A percentile compares a stretch with the other conserved stretches of the same genome.
phyloP scores from a whole-genome alignment of 2,329 filamentous ascomycete genomes.

The Aphanoascus verrucosus region DNA sequence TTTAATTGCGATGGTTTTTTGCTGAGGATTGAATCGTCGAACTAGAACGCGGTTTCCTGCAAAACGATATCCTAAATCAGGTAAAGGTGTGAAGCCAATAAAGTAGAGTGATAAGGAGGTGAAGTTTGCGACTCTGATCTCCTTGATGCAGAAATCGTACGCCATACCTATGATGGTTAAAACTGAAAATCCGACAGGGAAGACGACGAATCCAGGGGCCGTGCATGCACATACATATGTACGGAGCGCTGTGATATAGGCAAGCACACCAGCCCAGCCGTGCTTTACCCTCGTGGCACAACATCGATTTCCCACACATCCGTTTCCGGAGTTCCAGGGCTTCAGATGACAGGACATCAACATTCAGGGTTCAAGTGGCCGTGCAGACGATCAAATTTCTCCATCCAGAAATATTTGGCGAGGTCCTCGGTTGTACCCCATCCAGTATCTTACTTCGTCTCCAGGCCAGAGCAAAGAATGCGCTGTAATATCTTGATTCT shows the following conservation, averaged over 20 bases:
- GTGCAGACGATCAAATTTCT: background rate
- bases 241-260: too few relatives aligned
- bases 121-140: too few relatives aligned
- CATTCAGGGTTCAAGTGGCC: slow-evolving; percentile 1
- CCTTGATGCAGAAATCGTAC: too few relatives aligned
- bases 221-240: too few relatives aligned
- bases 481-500: too few relatives aligned
- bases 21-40: background rate
- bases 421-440: background rate
- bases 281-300: background rate
- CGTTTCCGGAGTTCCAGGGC: background rate
- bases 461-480: background rate
- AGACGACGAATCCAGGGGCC: too few relatives aligned
- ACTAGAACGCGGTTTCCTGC: background rate
- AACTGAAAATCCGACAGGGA: too few relatives aligned
- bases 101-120: too few relatives aligned
- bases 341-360: background rate
- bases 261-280: too few relatives aligned
- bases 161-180: too few relatives aligned
- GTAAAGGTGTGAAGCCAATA: too few relatives aligned
- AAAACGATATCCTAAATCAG: background rate
- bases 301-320: background rate
- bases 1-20: background rate
- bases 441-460: background rate
- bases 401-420: slow-evolving; percentile 9